A percentile compares a stretch with the other conserved stretches of the same genome.
Conservation (phyloP, 805 yeast species). For the Hanseniaspora clermontiae region DNA sequence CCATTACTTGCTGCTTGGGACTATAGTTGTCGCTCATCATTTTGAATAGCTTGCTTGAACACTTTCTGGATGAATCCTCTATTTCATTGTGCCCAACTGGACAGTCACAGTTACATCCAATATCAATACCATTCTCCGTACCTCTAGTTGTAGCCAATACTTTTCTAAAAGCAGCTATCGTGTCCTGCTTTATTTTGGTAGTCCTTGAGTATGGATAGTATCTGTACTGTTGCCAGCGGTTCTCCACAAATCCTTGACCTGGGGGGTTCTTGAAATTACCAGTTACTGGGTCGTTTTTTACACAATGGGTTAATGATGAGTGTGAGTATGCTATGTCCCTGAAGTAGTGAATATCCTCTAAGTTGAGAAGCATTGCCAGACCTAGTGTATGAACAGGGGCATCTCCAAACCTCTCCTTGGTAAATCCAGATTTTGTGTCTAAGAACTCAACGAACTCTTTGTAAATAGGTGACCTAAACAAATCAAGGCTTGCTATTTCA, state of each 20-base stretch:
- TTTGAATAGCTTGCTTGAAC: slow-evolving; percentile 41
- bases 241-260: background rate
- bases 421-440: slow-evolving; percentile 71
- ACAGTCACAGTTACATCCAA: slow-evolving; percentile 82
- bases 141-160: slow-evolving; percentile 12
- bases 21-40: slow-evolving; percentile 27
- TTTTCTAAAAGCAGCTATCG: background rate
- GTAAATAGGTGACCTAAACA: slow-evolving; percentile 57
- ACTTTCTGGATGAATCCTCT: slow-evolving; percentile 43
- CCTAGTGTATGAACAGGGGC: slow-evolving; percentile 91
- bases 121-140: slow-evolving; percentile 29
- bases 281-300: slow-evolving; percentile 37
- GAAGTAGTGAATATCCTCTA: slow-evolving; percentile 72
- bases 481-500: slow-evolving; percentile 73
- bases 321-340: slow-evolving; percentile 87
- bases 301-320: slow-evolving; percentile 73
- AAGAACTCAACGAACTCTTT: slow-evolving; percentile 53
- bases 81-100: slow-evolving; percentile 42
- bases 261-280: slow-evolving; percentile 9
- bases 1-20: slow-evolving; percentile 18
- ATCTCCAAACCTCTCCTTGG: slow-evolving; percentile 93
- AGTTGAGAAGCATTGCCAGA: slow-evolving; percentile 56
- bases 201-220: slow-evolving; percentile 37
- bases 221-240: slow-evolving; percentile 18
- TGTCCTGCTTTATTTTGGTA: slow-evolving; percentile 22